Evolutionary conservation across 1,284 basidiomycete genomes (phyloP).

Genomic region (Cryptococcus sp.): DNA sequence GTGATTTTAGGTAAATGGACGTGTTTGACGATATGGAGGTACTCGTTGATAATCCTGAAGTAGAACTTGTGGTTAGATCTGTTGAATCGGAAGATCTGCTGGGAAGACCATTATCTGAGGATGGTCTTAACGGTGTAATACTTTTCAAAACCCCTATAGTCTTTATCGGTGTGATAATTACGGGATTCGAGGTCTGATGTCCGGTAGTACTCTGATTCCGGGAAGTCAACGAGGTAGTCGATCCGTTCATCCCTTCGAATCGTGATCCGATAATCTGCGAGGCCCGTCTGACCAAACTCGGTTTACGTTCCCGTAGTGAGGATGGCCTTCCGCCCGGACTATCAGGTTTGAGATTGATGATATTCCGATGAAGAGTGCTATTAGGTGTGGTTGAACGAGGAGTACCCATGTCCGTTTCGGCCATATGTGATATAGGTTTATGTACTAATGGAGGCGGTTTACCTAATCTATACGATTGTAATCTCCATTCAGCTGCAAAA

Average conservation of each 20-base stretch:
- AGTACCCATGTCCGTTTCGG: conserved; percentile 10
- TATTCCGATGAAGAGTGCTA: too few relatives aligned
- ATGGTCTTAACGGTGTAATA: neutral
- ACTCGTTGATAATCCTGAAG: neutral
- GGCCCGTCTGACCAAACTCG: neutral
- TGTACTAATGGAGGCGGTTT: conserved; percentile 68
- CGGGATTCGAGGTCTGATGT: too few relatives aligned
- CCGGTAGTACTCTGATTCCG: too few relatives aligned
- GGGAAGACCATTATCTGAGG: neutral
- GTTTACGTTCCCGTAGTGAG: neutral
- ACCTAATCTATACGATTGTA: conserved; percentile 93
- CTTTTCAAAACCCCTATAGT: neutral
- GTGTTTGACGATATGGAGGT: neutral
- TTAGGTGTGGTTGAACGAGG: too few relatives aligned
- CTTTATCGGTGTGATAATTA: neutral
- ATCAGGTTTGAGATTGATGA: too few relatives aligned
- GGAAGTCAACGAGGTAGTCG: too few relatives aligned
- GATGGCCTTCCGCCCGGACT: neutral
- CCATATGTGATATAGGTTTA: conserved; percentile 29
- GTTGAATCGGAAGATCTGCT: neutral
- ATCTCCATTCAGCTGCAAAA: conserved; percentile 93
- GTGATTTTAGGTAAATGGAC: neutral
- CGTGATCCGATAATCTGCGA: neutral
- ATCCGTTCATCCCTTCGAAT: neutral
- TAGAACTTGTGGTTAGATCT: neutral